Conservation (phyloP, 2,329 filamentous ascomycete species). For the Mycocentrospora acerina region DNA sequence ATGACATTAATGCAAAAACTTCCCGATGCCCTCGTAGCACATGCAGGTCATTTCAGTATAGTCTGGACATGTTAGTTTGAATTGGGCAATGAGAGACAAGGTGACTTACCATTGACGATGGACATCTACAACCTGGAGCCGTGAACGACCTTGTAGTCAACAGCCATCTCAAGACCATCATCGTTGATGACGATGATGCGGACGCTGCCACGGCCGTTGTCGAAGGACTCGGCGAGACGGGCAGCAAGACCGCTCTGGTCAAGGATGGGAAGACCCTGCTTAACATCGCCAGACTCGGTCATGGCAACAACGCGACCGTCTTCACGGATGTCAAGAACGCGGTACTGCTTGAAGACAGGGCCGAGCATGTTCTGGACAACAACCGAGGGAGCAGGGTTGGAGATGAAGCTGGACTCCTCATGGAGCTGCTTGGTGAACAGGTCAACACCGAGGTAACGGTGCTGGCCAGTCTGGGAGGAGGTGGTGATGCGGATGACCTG, state of each 20-base stretch:
- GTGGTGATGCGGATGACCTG: slow-evolving; percentile 99
- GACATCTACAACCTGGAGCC: slow-evolving; percentile 61
- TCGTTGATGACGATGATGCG: slow-evolving; percentile 96
- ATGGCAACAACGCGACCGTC: slow-evolving; percentile 84
- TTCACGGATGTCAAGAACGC: slow-evolving; percentile 94
- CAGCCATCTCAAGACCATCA: slow-evolving; percentile 87
- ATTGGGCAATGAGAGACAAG: not conserved
- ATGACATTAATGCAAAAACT: slow-evolving; percentile 36
- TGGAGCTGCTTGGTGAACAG: slow-evolving; percentile 99
- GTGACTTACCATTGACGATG: slow-evolving; percentile 33
- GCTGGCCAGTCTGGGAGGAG: slow-evolving; percentile 95
- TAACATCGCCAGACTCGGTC: slow-evolving; percentile 98
- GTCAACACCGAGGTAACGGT: slow-evolving; percentile 99
- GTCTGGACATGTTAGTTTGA: slow-evolving; percentile 23
- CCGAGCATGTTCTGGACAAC: slow-evolving; percentile 99
- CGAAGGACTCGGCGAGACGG: slow-evolving; percentile 80
- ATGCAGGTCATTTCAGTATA: slow-evolving; percentile 29
- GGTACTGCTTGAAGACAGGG: slow-evolving; percentile 99
- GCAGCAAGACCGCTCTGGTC: slow-evolving; percentile 89
- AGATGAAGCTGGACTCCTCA: slow-evolving; percentile 97
- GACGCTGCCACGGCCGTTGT: slow-evolving; percentile 88
- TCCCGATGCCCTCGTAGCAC: slow-evolving; percentile 32
- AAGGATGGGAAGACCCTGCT: slow-evolving; percentile 89
- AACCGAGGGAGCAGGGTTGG: slow-evolving; percentile 93
- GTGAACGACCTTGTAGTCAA: slow-evolving; percentile 99